A percentile compares a stretch with the other conserved stretches of the same genome.
These are phyloP conservation scores for Diutina sp. DNA, from an alignment of 1,139 yeast genomes.

Conservation along the genomic window DNA sequence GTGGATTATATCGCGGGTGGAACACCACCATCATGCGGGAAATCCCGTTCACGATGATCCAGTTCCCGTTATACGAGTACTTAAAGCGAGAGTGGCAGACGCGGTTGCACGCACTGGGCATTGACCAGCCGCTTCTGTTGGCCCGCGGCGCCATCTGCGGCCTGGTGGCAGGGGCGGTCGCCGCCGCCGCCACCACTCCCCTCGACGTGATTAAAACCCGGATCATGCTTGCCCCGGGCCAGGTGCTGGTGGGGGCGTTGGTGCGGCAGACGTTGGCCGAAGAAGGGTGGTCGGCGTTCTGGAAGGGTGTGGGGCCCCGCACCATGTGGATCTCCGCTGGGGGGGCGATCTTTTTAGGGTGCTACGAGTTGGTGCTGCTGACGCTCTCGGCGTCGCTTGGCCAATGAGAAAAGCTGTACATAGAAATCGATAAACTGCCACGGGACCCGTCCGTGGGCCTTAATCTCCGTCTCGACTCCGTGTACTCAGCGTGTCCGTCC, in stretches of 20 bases:
- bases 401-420: no score
- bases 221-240: conserved; percentile 58
- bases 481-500: neutral
- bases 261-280: conserved; percentile 37
- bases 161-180: conserved; percentile 85
- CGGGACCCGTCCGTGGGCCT: no score
- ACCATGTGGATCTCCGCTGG: conserved; percentile 98
- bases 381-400: neutral
- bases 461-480: neutral
- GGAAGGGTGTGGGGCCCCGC: conserved; percentile 83
- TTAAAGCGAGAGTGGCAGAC: conserved; percentile 45
- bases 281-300: conserved; percentile 60
- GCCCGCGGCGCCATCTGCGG: conserved; percentile 90
- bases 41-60: conserved; percentile 90
- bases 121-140: conserved; percentile 32
- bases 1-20: conserved; percentile 90
- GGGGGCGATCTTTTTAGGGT: conserved; percentile 93
- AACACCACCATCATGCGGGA: conserved; percentile 84
- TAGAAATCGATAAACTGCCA: no score
- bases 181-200: conserved; percentile 92
- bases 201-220: conserved; percentile 87
- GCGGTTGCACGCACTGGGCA: conserved; percentile 9
- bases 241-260: conserved; percentile 33
- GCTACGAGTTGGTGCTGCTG: conserved; percentile 51
- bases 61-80: conserved; percentile 85